Conservation (phyloP, 331 rosid species). For the Malus hybrid region DNA sequence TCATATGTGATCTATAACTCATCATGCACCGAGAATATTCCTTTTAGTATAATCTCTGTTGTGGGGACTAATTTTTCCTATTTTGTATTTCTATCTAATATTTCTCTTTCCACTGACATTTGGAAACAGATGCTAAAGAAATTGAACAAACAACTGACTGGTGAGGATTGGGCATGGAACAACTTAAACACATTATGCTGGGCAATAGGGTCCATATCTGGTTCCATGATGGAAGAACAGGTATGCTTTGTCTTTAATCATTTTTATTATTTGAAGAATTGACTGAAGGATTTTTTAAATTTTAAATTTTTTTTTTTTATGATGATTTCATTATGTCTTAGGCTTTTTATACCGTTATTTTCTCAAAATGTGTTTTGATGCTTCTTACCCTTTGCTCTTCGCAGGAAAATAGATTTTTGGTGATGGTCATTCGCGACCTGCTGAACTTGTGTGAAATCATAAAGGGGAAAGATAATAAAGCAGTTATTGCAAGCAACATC, state of each 20-base stretch:
- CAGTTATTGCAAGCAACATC: constrained; percentile 97
- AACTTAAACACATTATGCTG: constrained; percentile 95
- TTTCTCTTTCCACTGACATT: background rate
- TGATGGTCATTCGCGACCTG: constrained; percentile 97
- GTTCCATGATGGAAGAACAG: constrained; percentile 99
- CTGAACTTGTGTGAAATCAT: constrained; percentile 91
- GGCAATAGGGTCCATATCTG: constrained; percentile 99
- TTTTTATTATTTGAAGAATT: background rate
- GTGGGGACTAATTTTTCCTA: background rate
- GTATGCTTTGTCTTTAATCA: constrained; percentile 17
- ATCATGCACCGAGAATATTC: background rate
- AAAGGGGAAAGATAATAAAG: constrained; percentile 97
- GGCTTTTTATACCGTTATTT: background rate
- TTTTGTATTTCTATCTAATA: background rate
- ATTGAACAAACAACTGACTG: constrained; percentile 83
- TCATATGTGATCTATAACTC: background rate
- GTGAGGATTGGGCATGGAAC: constrained; percentile 99
- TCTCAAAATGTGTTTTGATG: background rate
- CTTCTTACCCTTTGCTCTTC: constrained; percentile 20
- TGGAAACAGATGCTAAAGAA: constrained; percentile 83
- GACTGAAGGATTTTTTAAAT: background rate
- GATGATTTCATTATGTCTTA: background rate
- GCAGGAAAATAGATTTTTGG: constrained; percentile 99
- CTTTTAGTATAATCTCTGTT: background rate
- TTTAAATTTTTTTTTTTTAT: background rate